Evolutionary conservation across 179 eudicot genomes (phyloP).

Genomic region (Silene noctiflora): DNA sequence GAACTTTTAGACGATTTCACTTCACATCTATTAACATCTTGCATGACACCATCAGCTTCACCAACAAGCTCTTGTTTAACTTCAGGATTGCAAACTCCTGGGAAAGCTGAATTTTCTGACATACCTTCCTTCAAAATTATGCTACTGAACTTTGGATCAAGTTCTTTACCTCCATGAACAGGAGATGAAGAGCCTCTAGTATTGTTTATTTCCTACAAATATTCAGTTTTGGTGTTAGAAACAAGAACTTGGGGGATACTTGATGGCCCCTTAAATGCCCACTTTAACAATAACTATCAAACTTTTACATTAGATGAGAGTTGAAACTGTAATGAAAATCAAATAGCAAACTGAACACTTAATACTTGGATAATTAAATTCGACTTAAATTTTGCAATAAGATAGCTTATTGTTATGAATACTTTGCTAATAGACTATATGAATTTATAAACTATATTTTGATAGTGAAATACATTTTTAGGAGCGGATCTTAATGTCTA

Average conservation of each 20-base stretch:
- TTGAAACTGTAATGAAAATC: neutral
- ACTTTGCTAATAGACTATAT: neutral
- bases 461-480: neutral
- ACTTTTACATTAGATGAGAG: neutral
- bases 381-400: neutral
- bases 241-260: neutral
- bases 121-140: slow-evolving; percentile 49
- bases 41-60: slow-evolving; percentile 34
- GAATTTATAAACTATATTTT: neutral
- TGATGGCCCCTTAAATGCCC: neutral
- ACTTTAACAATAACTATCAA: neutral
- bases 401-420: neutral
- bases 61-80: slow-evolving; percentile 28
- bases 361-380: neutral
- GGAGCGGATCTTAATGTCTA: neutral
- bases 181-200: slow-evolving; percentile 37
- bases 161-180: slow-evolving; percentile 27
- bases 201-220: slow-evolving; percentile 51
- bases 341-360: neutral
- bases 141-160: slow-evolving; percentile 34
- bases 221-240: slow-evolving; percentile 14
- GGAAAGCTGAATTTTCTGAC: slow-evolving; percentile 51
- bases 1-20: slow-evolving; percentile 27
- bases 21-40: slow-evolving; percentile 31
- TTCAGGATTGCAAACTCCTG: slow-evolving; percentile 38